Conservation (phyloP, 345 rosid genomes). For the Triadica sebifera region DNA sequence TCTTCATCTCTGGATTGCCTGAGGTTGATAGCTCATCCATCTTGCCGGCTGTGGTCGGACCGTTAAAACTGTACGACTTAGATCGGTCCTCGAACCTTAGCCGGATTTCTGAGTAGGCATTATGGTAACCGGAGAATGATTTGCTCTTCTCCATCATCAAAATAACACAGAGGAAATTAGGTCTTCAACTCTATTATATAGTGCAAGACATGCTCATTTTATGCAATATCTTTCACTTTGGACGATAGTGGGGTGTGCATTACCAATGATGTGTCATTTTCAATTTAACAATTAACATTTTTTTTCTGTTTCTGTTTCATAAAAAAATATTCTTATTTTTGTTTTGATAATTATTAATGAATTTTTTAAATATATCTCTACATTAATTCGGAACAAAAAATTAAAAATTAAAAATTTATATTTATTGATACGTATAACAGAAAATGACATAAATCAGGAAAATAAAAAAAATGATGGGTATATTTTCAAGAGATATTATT, state of each 20-base stretch:
- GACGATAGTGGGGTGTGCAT: constrained; percentile 17
- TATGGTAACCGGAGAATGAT: constrained; percentile 41
- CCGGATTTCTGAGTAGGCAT: constrained; percentile 30
- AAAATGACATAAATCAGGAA: too few relatives aligned
- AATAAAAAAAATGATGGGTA: too few relatives aligned
- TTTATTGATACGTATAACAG: too few relatives aligned
- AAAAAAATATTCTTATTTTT: too few relatives aligned
- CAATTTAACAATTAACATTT: not conserved
- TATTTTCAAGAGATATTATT: not conserved
- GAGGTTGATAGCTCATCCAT: constrained; percentile 18
- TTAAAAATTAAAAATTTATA: too few relatives aligned
- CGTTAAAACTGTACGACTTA: constrained; percentile 55
- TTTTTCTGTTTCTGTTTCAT: not conserved
- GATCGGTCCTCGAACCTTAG: constrained; percentile 39
- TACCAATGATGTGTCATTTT: constrained; percentile 4
- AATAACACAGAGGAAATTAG: not conserved
- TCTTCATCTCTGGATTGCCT: constrained; percentile 49
- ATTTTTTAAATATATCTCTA: too few relatives aligned
- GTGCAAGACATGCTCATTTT: not conserved
- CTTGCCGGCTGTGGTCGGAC: constrained; percentile 23
- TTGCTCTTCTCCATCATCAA: constrained; percentile 57
- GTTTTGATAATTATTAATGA: too few relatives aligned
- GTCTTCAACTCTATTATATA: not conserved
- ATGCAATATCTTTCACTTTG: not conserved
- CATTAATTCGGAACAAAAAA: too few relatives aligned